Base-by-base conservation (phyloP, 148 eudicot species). In the Rhododendron williamsianum region DNA sequence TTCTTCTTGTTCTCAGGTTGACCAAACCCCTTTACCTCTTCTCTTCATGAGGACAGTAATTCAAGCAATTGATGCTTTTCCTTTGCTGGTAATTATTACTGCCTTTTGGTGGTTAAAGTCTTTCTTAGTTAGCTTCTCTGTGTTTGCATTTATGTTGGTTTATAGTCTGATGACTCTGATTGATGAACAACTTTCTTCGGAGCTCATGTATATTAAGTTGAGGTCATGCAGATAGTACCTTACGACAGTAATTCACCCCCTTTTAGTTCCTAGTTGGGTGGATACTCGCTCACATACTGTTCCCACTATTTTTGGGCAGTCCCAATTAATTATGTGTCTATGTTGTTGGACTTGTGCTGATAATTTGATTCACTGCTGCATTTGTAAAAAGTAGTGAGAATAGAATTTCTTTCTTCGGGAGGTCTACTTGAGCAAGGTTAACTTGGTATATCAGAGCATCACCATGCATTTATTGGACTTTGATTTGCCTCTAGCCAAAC, bases 31-130 rank as follows among this genome's bases (percentile, higher is more conserved):
- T 80, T 90, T 95, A 81, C 99, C 99, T 72, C 90, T 97, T 76
- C 98, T 97, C 82, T 94, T 93, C 88, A 95, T 93, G 99, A 94
- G 99, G 87, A 97, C 99, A 43, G 96, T 95, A 30, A 97, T 97
- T 87, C 99, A 93, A 85, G 95, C 99, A 46, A 97, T 94, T 85
- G 98, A 92, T 86, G 98, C 98, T 65, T 97, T 92, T 82, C 99
- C 99, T 36, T 86, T 93, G 23, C 89, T 97, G 98, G 99, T 94
- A 92, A 90, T 78, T 78, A 38, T 41, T 41, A 41, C 45, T 6
- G 8, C 8, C 8, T 41, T 41, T 41, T 41, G 45, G 60, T 69
- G 38, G 12, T 83, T 46, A 19, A 38, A 73, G 30, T 54, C 73
- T 33, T 46, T 60, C 49, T 46, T 67, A 18, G 16, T 67, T 80